phyloP scores from a whole-genome alignment of 2,329 filamentous ascomycete genomes.

The Aspergillus ibericus region DNA sequence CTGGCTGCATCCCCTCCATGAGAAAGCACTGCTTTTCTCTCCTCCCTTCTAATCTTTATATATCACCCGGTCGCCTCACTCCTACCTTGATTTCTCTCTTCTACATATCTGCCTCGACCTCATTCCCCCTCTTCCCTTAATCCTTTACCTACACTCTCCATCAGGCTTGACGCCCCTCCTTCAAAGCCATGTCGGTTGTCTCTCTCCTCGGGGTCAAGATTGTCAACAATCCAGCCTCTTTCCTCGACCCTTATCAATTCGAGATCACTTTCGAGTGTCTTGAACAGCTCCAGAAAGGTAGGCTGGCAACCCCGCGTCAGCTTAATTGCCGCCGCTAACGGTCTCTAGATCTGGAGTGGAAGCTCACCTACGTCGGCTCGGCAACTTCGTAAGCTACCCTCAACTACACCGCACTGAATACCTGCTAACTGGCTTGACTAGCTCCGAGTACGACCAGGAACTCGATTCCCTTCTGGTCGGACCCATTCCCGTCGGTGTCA shows the following conservation, averaged over 20 bases:
- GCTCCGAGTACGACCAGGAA: slow-evolving; percentile 96
- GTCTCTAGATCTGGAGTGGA: slow-evolving; percentile 89
- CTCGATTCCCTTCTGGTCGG: slow-evolving; percentile 95
- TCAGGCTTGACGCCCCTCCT: slow-evolving; percentile 12
- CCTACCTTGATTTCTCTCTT: neutral
- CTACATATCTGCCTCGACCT: neutral
- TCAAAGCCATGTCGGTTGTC: slow-evolving; percentile 81
- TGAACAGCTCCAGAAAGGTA: slow-evolving; percentile 90
- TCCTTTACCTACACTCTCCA: slow-evolving; percentile 3
- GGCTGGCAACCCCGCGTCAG: neutral
- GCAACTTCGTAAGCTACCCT: slow-evolving; percentile 75
- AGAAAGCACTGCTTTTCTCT: slow-evolving; percentile 14
- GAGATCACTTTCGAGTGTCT: slow-evolving; percentile 99
- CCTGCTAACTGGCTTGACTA: slow-evolving; percentile 42
- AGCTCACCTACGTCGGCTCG: slow-evolving; percentile 97
- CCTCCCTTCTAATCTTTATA: slow-evolving; percentile 15
- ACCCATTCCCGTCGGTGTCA: slow-evolving; percentile 94
- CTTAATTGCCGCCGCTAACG: slow-evolving; percentile 16
- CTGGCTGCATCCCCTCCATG: slow-evolving; percentile 14
- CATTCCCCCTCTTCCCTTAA: neutral
- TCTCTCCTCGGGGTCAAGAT: slow-evolving; percentile 94
- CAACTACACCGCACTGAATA: neutral
- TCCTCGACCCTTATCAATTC: slow-evolving; percentile 90
- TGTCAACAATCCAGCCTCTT: slow-evolving; percentile 93
- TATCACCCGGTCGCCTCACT: neutral